Evolutionary conservation across 192 early-diverging fungal genomes (phyloP).

Genomic region (Entomortierella lignicola): DNA sequence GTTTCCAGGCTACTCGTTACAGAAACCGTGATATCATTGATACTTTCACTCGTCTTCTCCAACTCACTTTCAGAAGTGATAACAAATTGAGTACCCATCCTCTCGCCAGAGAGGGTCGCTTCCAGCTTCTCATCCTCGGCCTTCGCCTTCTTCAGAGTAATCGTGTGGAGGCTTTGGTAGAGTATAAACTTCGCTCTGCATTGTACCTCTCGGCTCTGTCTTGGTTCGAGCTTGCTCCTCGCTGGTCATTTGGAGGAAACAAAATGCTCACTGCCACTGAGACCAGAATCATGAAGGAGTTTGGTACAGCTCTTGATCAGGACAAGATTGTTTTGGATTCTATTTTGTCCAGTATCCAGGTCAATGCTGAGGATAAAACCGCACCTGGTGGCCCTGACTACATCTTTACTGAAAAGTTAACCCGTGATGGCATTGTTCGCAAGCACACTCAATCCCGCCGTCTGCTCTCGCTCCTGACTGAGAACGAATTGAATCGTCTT

Average conservation of each 20-base stretch:
- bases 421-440: slow-evolving; percentile 62
- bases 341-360: slow-evolving; percentile 56
- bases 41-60: slow-evolving; percentile 81
- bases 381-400: slow-evolving; percentile 14
- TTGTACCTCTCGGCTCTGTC: slow-evolving; percentile 79
- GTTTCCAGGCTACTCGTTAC: slow-evolving; percentile 85
- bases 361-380: neutral
- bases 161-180: slow-evolving; percentile 71
- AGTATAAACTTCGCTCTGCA: slow-evolving; percentile 70
- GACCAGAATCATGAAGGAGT: slow-evolving; percentile 72
- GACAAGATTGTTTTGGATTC: slow-evolving; percentile 67
- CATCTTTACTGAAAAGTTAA: slow-evolving; percentile 54
- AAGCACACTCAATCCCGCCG: slow-evolving; percentile 62
- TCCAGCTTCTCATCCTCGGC: slow-evolving; percentile 80
- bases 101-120: slow-evolving; percentile 80
- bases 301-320: slow-evolving; percentile 67
- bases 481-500: slow-evolving; percentile 88
- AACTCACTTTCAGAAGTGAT: slow-evolving; percentile 73
- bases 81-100: slow-evolving; percentile 68
- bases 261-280: slow-evolving; percentile 69
- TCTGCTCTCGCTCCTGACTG: slow-evolving; percentile 84
- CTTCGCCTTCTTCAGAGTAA: slow-evolving; percentile 77
- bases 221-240: slow-evolving; percentile 83
- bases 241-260: slow-evolving; percentile 84
- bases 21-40: slow-evolving; percentile 75